Conservation (phyloP, 2,329 filamentous ascomycete species). For the Phaeosphaeriaceae sp. region DNA sequence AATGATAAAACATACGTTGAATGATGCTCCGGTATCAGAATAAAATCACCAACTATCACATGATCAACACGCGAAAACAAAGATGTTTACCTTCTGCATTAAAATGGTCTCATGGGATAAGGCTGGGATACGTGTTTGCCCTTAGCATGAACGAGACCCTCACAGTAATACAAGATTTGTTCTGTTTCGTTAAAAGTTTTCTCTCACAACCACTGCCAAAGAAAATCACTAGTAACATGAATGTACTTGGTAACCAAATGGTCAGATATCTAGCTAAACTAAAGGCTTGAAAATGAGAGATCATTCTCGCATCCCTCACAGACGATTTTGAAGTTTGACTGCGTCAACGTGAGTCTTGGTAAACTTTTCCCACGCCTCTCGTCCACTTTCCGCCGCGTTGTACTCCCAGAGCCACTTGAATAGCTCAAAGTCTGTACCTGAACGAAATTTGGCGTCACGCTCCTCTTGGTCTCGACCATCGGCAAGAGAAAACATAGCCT, state of each 20-base stretch:
- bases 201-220: not conserved
- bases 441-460: not conserved
- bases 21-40: not conserved
- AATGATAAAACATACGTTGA: not conserved
- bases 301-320: not conserved
- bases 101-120: not conserved
- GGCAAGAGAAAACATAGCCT: constrained; percentile 1
- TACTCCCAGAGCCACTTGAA: constrained; percentile 2
- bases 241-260: not conserved
- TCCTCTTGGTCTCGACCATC: constrained; percentile 1
- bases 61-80: not conserved
- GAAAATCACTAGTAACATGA: not conserved
- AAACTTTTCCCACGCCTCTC: constrained; percentile 1
- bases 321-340: not conserved
- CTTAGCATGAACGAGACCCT: too few relatives aligned
- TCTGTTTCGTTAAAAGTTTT: not conserved
- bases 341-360: not conserved
- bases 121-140: too few relatives aligned
- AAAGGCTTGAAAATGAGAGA: not conserved
- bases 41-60: not conserved
- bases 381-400: not conserved
- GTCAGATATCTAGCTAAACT: not conserved
- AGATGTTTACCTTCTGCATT: not conserved
- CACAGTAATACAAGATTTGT: not conserved
- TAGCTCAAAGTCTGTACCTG: constrained; percentile 1